Percentiles rank a stretch among this genome's conserved stretches.
phyloP scores from a whole-genome alignment of 768 basidiomycete species.

The Rhodotorula babjevae region DNA sequence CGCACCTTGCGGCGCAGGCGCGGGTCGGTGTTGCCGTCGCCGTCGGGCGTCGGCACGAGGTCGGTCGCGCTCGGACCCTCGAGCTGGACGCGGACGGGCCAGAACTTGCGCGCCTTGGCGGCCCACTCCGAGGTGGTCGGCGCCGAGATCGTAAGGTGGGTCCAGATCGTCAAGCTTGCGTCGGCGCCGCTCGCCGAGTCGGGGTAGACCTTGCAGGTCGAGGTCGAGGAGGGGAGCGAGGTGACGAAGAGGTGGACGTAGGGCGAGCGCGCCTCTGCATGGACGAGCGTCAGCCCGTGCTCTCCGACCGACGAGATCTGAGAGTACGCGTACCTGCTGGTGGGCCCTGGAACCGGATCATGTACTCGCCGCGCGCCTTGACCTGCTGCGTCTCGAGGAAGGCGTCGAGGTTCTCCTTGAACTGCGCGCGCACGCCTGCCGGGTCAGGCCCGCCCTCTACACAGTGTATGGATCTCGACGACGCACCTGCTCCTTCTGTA shows the following conservation, averaged over 20 bases:
- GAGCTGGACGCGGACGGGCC: conserved; percentile 30
- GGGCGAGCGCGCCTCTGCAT: conserved; percentile 25
- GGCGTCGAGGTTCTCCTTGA: conserved; percentile 10
- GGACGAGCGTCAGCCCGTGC: neutral
- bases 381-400: conserved; percentile 23
- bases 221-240: neutral
- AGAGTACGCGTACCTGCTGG: neutral
- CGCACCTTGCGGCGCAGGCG: neutral
- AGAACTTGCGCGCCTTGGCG: conserved; percentile 35
- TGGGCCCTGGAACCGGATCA: conserved; percentile 27
- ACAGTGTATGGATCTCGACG: too few species aligned
- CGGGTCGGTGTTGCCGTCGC: neutral
- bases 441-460: neutral
- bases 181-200: neutral
- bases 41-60: neutral
- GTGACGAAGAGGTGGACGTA: conserved; percentile 21
- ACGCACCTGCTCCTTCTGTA: conserved; percentile 28
- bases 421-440: neutral
- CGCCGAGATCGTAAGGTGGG: conserved; percentile 3
- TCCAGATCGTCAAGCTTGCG: conserved; percentile 10
- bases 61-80: conserved; percentile 6
- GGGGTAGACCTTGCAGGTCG: conserved; percentile 7
- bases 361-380: conserved; percentile 21
- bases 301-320: neutral
- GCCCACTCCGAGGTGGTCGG: neutral